Percentiles rank a stretch among this genome's conserved stretches.
These are phyloP conservation scores for Mortierella sp. DNA, from an alignment of 371 early-diverging fungal species.

Conservation along the genomic window DNA sequence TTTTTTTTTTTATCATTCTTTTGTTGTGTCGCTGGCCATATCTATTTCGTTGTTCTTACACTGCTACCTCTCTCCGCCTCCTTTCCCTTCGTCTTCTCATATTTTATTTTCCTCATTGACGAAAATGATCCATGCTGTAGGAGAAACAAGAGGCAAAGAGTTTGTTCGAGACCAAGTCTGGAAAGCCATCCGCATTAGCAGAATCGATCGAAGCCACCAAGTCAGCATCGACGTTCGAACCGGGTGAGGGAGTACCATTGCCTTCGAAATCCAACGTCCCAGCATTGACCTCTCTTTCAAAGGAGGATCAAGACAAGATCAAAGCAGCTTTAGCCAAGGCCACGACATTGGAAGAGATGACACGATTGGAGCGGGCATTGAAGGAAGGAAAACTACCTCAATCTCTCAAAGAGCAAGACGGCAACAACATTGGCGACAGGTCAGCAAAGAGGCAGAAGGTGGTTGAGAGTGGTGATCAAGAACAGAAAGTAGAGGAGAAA, in stretches of 20 bases:
- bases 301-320: slow-evolving; percentile 71
- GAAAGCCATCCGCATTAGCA: slow-evolving; percentile 69
- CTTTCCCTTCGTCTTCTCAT: neutral
- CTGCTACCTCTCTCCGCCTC: neutral
- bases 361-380: slow-evolving; percentile 73
- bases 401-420: slow-evolving; percentile 30
- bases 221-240: slow-evolving; percentile 74
- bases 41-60: slow-evolving; percentile 1
- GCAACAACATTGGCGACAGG: slow-evolving; percentile 4
- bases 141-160: slow-evolving; percentile 80
- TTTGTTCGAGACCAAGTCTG: slow-evolving; percentile 74
- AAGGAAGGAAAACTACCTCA: slow-evolving; percentile 70
- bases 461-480: neutral
- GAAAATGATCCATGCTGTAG: too few species aligned
- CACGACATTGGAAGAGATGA: slow-evolving; percentile 82
- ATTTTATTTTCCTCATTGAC: neutral
- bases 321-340: slow-evolving; percentile 81
- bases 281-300: slow-evolving; percentile 56
- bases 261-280: slow-evolving; percentile 54
- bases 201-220: slow-evolving; percentile 67
- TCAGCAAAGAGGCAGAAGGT: slow-evolving; percentile 29
- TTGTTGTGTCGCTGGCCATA: neutral
- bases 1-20: neutral
- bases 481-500: slow-evolving; percentile 25
- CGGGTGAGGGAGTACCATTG: slow-evolving; percentile 75